Evolutionary conservation across 176 grass and related monocot species (phyloP).

Genomic region (Elaeis guineensis): DNA sequence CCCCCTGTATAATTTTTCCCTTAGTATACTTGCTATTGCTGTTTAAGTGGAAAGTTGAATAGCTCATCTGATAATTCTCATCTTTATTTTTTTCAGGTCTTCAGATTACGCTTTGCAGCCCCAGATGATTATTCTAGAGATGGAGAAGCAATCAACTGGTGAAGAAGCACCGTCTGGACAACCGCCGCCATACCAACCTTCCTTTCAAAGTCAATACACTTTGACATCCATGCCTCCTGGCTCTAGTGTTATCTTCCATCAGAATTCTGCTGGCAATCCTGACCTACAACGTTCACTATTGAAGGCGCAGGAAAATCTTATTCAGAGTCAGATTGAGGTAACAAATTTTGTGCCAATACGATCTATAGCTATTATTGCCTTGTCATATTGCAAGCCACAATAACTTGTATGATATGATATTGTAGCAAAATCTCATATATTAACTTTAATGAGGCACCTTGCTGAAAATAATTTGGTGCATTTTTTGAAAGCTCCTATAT

Average conservation of each 20-base stretch:
- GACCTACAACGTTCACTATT: not conserved
- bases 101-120: constrained; percentile 5
- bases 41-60: not conserved
- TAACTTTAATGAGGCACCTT: too few relatives aligned
- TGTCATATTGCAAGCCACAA: constrained; percentile 3
- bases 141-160: not conserved
- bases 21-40: not conserved
- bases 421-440: too few relatives aligned
- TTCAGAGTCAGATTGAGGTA: constrained; percentile 26
- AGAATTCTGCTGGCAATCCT: not conserved
- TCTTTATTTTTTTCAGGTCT: constrained; percentile 3
- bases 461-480: too few relatives aligned
- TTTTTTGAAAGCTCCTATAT: too few relatives aligned
- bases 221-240: not conserved
- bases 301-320: constrained; percentile 18
- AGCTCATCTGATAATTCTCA: not conserved
- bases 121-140: not conserved
- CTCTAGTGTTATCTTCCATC: not conserved
- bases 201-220: not conserved
- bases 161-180: constrained; percentile 2
- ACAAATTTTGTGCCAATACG: not conserved
- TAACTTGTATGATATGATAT: not conserved
- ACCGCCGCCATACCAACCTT: not conserved
- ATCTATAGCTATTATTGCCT: constrained; percentile 6
- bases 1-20: not conserved